These are phyloP conservation scores for Lactarius deliciosus DNA, from an alignment of 768 basidiomycete species.

Conservation along the genomic window DNA sequence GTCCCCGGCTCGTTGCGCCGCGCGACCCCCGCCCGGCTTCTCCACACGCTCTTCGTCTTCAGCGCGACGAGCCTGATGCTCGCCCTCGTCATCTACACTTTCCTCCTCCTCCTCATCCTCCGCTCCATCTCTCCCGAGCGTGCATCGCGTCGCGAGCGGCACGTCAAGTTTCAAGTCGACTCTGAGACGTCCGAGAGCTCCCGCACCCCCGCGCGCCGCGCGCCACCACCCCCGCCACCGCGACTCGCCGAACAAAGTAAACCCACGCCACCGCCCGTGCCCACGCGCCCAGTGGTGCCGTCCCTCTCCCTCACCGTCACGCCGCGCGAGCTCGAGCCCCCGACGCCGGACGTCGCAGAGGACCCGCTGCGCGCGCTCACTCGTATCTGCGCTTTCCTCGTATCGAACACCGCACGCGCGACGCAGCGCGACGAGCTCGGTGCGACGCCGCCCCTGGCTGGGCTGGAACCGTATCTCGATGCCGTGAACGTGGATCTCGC, in stretches of 20 bases:
- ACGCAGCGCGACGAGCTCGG: slow-evolving; percentile 7
- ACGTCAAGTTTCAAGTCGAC: slow-evolving; percentile 13
- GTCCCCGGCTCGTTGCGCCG: neutral
- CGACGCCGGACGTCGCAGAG: slow-evolving; percentile 21
- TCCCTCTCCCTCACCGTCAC: slow-evolving; percentile 21
- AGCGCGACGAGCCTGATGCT: slow-evolving; percentile 19
- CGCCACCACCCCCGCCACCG: neutral
- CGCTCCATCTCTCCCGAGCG: neutral
- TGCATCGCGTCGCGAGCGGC: neutral
- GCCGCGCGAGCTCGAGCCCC: slow-evolving; percentile 20
- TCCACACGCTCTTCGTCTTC: slow-evolving; percentile 12
- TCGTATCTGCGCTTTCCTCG: slow-evolving; percentile 20
- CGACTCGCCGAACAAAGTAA: neutral
- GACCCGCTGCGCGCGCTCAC: slow-evolving; percentile 16
- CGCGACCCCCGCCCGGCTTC: slow-evolving; percentile 1
- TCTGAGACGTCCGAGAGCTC: neutral
- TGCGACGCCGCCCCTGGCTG: slow-evolving; percentile 17
- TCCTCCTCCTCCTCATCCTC: slow-evolving; percentile 16
- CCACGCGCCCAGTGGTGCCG: neutral
- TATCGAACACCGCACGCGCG: slow-evolving; percentile 11
- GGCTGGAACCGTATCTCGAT: slow-evolving; percentile 15
- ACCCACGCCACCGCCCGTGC: neutral
- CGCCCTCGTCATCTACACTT: slow-evolving; percentile 6
- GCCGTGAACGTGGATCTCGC: slow-evolving; percentile 12
- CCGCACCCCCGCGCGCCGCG: neutral